A percentile compares a stretch with the other conserved stretches of the same genome.
These are phyloP conservation scores for Calonectria fujianensis DNA, from an alignment of 2,329 filamentous ascomycete species.

Conservation along the genomic window DNA sequence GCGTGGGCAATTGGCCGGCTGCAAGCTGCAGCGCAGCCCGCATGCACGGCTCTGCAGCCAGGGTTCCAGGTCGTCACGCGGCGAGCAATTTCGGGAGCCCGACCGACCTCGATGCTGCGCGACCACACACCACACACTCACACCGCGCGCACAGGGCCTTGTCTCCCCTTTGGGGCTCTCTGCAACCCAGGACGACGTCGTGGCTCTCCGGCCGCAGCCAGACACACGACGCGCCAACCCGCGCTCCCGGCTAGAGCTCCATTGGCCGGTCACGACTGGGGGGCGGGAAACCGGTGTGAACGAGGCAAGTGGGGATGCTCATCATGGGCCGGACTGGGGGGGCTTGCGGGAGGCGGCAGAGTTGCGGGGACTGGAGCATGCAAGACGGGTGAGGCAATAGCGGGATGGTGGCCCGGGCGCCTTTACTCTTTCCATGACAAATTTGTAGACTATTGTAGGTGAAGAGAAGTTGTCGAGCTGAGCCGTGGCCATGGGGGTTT, in stretches of 20 bases:
- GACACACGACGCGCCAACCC: conserved; percentile 11
- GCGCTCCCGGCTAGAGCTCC: neutral
- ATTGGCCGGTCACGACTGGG: conserved; percentile 17
- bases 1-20: conserved; percentile 41
- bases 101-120: conserved; percentile 6
- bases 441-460: conserved; percentile 7
- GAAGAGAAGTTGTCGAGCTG: conserved; percentile 6
- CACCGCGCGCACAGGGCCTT: neutral
- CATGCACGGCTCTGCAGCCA: conserved; percentile 35
- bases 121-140: neutral
- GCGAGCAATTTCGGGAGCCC: conserved; percentile 28
- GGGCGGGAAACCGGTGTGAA: conserved; percentile 18
- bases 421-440: conserved; percentile 5
- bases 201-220: neutral
- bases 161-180: conserved; percentile 2
- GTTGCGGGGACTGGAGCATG: conserved; percentile 17
- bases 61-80: conserved; percentile 39
- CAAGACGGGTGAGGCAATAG: conserved; percentile 26
- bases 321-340: neutral
- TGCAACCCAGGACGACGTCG: neutral
- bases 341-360: conserved; percentile 26
- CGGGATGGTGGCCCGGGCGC: conserved; percentile 24
- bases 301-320: conserved; percentile 21
- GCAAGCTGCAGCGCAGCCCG: conserved; percentile 29
- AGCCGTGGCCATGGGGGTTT: neutral